phyloP scores from a whole-genome alignment of 495 filamentous ascomycete genomes.

The Xylaria curta region DNA sequence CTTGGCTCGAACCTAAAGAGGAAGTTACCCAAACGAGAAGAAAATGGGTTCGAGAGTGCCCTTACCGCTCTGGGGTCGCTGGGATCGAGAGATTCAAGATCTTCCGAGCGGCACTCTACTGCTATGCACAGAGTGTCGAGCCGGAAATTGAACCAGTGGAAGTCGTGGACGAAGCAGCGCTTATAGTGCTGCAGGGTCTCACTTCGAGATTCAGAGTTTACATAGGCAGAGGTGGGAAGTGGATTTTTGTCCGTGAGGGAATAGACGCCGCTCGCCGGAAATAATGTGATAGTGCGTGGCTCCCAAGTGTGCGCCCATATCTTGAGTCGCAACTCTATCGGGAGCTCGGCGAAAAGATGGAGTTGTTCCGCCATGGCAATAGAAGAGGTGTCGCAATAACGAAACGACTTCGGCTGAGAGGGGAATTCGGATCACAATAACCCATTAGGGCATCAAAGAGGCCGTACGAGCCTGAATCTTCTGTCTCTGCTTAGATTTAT shows the following conservation, averaged over 20 bases:
- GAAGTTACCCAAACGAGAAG: too few relatives aligned
- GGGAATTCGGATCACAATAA: too few relatives aligned
- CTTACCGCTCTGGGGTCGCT: neutral
- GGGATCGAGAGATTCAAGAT: neutral
- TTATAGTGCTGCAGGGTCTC: slow-evolving; percentile 9
- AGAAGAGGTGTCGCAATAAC: neutral
- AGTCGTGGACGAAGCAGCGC: neutral
- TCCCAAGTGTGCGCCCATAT: slow-evolving; percentile 5
- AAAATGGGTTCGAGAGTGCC: neutral
- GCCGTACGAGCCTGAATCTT: too few relatives aligned
- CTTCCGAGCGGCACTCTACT: neutral
- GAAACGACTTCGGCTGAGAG: too few relatives aligned
- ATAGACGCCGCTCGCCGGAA: neutral
- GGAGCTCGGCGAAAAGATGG: neutral
- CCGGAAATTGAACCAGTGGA: slow-evolving; percentile 8
- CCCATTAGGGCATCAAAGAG: too few relatives aligned
- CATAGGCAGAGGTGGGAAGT: slow-evolving; percentile 11
- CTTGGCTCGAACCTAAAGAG: too few relatives aligned
- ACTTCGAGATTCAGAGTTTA: slow-evolving; percentile 6
- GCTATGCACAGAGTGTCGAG: slow-evolving; percentile 1
- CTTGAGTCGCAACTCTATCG: neutral
- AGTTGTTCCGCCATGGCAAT: neutral
- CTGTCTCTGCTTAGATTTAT: too few relatives aligned
- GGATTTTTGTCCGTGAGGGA: neutral
- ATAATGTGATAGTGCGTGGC: neutral